Evolutionary conservation across 352 stramenopile species (phyloP).

Genomic region (Phytophthora quininea): DNA sequence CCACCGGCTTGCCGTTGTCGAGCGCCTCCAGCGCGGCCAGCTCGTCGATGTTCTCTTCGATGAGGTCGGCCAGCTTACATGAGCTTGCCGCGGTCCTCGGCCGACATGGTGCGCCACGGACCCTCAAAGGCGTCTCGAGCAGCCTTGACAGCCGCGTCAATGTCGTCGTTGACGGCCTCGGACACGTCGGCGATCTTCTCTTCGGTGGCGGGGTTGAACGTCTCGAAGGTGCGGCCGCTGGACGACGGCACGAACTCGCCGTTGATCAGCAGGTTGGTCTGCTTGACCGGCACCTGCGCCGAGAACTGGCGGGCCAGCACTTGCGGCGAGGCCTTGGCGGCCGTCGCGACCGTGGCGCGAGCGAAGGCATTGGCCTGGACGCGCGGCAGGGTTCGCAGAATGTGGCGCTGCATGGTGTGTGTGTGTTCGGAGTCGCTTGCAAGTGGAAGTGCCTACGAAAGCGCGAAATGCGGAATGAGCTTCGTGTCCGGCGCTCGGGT

Average conservation of each 20-base stretch:
- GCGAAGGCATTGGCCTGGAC: slow-evolving; percentile 14
- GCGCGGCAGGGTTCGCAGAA: slow-evolving; percentile 38
- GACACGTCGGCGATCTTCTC: slow-evolving; percentile 71
- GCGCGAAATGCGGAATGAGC: slow-evolving; percentile 21
- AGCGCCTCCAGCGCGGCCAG: slow-evolving; percentile 88
- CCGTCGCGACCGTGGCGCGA: slow-evolving; percentile 9
- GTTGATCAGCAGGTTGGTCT: slow-evolving; percentile 84
- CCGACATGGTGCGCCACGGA: slow-evolving; percentile 51
- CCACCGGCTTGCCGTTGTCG: slow-evolving; percentile 94
- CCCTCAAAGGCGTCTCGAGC: slow-evolving; percentile 69
- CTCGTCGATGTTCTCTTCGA: slow-evolving; percentile 65
- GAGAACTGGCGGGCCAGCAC: slow-evolving; percentile 33
- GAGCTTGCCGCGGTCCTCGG: slow-evolving; percentile 48
- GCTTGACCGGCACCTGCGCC: slow-evolving; percentile 41
- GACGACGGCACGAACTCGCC: slow-evolving; percentile 72
- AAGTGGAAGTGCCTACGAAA: slow-evolving; percentile 13
- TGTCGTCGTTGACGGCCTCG: slow-evolving; percentile 55
- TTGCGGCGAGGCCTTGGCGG: slow-evolving; percentile 21
- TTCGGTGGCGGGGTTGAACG: slow-evolving; percentile 75
- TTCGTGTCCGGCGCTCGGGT: background rate
- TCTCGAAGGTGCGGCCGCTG: slow-evolving; percentile 70
- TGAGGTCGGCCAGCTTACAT: slow-evolving; percentile 55
- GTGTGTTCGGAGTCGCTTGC: slow-evolving; percentile 10
- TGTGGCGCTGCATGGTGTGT: slow-evolving; percentile 40
- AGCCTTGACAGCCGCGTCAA: slow-evolving; percentile 63